Conservation (phyloP, 2,329 filamentous ascomycete species). For the Helminthosporium solani region DNA sequence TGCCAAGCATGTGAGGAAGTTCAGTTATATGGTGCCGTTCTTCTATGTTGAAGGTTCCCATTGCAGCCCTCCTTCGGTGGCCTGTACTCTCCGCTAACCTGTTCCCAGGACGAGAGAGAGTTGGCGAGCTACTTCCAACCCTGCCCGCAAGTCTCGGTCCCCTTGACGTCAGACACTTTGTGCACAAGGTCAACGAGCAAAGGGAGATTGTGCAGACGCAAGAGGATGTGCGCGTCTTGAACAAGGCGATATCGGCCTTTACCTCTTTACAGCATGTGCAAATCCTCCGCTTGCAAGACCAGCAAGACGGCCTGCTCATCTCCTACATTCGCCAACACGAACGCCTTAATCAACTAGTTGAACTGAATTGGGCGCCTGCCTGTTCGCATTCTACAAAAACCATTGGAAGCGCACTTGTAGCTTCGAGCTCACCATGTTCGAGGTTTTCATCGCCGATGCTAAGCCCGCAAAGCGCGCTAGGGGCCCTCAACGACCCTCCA, state of each 20-base stretch:
- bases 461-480: conserved; percentile 59
- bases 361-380: conserved; percentile 62
- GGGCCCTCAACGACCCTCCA: conserved; percentile 51
- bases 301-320: conserved; percentile 57
- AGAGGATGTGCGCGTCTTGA: conserved; percentile 55
- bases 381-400: conserved; percentile 63
- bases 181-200: conserved; percentile 52
- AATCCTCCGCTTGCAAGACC: conserved; percentile 62
- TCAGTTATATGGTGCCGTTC: conserved; percentile 61
- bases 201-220: conserved; percentile 52
- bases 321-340: conserved; percentile 53
- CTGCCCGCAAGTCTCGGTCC: conserved; percentile 38
- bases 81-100: conserved; percentile 24
- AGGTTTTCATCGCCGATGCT: conserved; percentile 65
- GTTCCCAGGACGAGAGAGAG: conserved; percentile 41
- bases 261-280: conserved; percentile 64
- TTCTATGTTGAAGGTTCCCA: conserved; percentile 56
- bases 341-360: conserved; percentile 48
- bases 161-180: conserved; percentile 45
- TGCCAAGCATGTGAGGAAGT: conserved; percentile 57
- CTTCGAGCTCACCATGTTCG: conserved; percentile 57
- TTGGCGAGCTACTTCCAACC: conserved; percentile 43
- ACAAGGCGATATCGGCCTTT: conserved; percentile 59
- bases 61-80: conserved; percentile 17
- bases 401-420: conserved; percentile 58